phyloP scores from a whole-genome alignment of 2,329 filamentous ascomycete genomes.

The Penicillium sp. region DNA sequence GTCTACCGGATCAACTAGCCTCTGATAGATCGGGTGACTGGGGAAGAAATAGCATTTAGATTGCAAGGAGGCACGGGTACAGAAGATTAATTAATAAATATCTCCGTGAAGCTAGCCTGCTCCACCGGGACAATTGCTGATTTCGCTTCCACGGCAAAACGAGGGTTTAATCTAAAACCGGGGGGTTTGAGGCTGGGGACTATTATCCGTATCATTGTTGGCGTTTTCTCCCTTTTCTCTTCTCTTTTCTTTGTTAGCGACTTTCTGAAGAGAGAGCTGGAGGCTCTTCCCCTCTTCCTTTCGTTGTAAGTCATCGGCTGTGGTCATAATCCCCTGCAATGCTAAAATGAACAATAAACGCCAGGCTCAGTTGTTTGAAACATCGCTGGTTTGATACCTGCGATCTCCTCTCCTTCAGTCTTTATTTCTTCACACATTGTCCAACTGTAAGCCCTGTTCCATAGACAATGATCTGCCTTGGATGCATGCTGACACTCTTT shows the following conservation, averaged over 20 bases:
- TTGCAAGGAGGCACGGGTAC: not conserved
- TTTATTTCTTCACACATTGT: not conserved
- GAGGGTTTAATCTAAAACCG: not conserved
- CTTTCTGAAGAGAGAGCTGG: slow-evolving; percentile 25
- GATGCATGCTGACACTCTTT: not conserved
- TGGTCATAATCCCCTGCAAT: not conserved
- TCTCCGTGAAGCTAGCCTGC: not conserved
- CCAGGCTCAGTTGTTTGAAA: slow-evolving; percentile 16
- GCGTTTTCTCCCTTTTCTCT: slow-evolving; percentile 7
- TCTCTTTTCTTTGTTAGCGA: slow-evolving; percentile 13
- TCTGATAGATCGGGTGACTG: not conserved
- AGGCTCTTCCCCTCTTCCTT: slow-evolving; percentile 26
- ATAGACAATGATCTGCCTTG: not conserved
- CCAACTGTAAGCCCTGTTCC: not conserved
- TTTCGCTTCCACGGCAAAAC: not conserved
- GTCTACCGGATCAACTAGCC: not conserved
- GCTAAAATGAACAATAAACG: not conserved
- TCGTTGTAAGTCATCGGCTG: slow-evolving; percentile 14
- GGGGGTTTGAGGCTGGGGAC: not conserved
- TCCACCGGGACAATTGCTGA: not conserved
- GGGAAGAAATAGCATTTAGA: not conserved
- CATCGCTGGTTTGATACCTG: slow-evolving; percentile 29
- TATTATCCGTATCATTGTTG: not conserved
- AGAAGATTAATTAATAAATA: not conserved
- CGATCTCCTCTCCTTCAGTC: slow-evolving; percentile 10